Evolutionary conservation across 257 asterid species (phyloP).

Genomic region (Nicotiana noctiflora): DNA sequence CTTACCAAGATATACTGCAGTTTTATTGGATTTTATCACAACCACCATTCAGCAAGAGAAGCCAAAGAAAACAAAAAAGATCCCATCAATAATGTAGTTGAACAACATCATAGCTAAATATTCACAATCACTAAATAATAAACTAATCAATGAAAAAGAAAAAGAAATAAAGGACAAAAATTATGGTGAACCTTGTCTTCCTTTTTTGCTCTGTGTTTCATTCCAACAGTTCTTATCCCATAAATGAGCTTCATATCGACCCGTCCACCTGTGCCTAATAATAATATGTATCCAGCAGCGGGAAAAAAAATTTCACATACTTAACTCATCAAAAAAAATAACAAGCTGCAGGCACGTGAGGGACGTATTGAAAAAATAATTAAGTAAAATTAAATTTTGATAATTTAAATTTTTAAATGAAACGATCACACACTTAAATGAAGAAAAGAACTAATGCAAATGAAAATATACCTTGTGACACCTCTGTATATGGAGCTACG

Average conservation of each 20-base stretch:
- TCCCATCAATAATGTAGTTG: not conserved
- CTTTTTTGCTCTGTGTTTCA: constrained; percentile 81
- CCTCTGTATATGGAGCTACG: constrained; percentile 87
- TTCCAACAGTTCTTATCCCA: constrained; percentile 99
- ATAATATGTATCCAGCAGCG: not conserved
- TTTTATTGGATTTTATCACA: constrained; percentile 15
- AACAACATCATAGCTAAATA: not conserved
- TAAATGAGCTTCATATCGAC: constrained; percentile 92
- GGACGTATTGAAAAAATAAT: too few relatives aligned
- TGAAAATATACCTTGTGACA: constrained; percentile 65
- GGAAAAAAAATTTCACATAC: too few relatives aligned
- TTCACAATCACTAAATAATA: not conserved
- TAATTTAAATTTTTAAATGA: too few relatives aligned
- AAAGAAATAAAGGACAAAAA: not conserved
- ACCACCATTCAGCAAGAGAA: constrained; percentile 30
- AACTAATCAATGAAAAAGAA: not conserved
- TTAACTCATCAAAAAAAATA: too few relatives aligned
- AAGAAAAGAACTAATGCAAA: not conserved
- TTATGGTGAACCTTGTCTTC: constrained; percentile 49
- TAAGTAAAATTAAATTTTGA: too few relatives aligned
- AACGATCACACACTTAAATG: too few relatives aligned
- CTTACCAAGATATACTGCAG: constrained; percentile 91
- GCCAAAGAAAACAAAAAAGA: not conserved
- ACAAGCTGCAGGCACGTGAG: too few relatives aligned
- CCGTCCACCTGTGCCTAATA: constrained; percentile 93